Evolutionary conservation across 2,329 filamentous ascomycete species (phyloP).

Genomic region (Pseudogymnoascus sp.): DNA sequence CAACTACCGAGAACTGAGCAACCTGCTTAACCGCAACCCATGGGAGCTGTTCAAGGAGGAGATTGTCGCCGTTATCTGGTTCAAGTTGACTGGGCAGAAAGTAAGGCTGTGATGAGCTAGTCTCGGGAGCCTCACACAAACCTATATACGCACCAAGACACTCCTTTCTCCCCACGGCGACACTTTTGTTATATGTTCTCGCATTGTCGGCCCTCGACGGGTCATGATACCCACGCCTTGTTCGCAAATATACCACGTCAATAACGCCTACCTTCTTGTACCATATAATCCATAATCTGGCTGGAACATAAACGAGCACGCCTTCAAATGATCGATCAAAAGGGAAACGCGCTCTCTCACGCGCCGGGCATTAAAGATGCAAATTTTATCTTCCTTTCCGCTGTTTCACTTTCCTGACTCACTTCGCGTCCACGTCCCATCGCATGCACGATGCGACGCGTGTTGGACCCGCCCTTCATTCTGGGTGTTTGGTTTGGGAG

Average conservation of each 20-base stretch:
- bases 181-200: conserved; percentile 12
- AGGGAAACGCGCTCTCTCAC: background rate
- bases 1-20: conserved; percentile 84
- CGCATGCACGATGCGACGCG: background rate
- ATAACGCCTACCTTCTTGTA: conserved; percentile 12
- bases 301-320: background rate
- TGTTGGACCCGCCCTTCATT: background rate
- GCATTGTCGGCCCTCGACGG: background rate
- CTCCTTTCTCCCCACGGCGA: background rate
- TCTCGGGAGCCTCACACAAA: conserved; percentile 4
- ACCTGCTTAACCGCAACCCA: conserved; percentile 73
- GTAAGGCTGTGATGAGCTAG: conserved; percentile 24
- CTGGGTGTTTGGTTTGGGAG: conserved; percentile 4
- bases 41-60: conserved; percentile 76
- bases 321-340: background rate
- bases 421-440: conserved; percentile 6
- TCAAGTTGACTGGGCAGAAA: conserved; percentile 53
- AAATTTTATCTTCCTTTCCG: background rate
- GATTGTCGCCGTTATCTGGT: conserved; percentile 54
- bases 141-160: background rate
- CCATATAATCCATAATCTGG: conserved; percentile 12
- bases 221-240: conserved; percentile 13
- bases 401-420: conserved; percentile 3
- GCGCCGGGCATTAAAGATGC: conserved; percentile 1
- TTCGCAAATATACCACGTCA: conserved; percentile 11